Percentiles rank a stretch among this genome's conserved stretches.
Evolutionary conservation across 176 grass and related monocot species (phyloP).

Genomic region (Bonia amplexicaulis): DNA sequence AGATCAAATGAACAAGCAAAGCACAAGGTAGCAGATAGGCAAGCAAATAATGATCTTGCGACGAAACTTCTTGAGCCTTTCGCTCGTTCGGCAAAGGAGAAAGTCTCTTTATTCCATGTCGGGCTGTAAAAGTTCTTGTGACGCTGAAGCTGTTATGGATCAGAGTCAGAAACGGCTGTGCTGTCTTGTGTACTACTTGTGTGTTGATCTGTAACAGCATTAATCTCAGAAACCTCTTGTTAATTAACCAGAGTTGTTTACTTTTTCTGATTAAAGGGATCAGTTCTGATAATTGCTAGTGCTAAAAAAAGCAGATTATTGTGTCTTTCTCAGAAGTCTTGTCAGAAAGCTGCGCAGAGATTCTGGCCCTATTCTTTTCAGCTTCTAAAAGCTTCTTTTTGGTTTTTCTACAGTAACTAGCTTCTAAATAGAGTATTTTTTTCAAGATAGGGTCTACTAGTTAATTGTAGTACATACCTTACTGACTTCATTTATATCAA

Average conservation of each 20-base stretch:
- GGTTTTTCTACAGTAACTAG: no score
- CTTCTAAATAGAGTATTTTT: no score
- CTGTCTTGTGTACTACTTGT: neutral
- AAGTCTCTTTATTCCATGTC: constrained; percentile 24
- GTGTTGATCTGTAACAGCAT: neutral
- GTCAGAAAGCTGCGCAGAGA: neutral
- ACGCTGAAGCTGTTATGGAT: neutral
- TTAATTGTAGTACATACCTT: no score
- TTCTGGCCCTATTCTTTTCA: no score
- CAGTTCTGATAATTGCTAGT: neutral
- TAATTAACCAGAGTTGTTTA: neutral
- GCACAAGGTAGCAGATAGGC: neutral
- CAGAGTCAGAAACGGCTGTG: neutral
- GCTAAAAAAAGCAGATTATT: constrained; percentile 1
- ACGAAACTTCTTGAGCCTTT: constrained; percentile 27
- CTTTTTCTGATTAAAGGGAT: neutral
- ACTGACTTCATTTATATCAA: no score
- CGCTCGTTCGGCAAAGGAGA: neutral
- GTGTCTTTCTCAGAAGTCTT: neutral
- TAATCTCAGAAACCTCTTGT: neutral
- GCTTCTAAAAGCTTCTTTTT: no score
- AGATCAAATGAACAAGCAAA: neutral
- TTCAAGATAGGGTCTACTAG: no score
- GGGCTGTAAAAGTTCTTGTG: neutral
- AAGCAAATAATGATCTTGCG: neutral